Base-by-base conservation (phyloP, 495 filamentous ascomycete genomes). In the Penicillium macrosclerotiorum region DNA sequence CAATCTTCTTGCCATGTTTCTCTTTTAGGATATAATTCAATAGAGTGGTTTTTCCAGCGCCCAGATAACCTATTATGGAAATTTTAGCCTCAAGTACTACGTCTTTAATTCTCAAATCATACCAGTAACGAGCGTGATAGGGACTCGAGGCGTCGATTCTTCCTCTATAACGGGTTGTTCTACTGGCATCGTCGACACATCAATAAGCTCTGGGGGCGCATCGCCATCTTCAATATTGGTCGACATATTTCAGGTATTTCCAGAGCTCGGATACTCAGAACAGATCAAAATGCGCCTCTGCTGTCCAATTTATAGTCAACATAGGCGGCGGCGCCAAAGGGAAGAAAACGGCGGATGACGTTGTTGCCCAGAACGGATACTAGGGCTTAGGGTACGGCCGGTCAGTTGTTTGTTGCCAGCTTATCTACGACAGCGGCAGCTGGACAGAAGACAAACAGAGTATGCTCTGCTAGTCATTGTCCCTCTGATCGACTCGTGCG, bases 81-180 rank as follows among this genome's bases (percentile, higher is more conserved):
- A 6, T 23, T 13, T 27, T 55, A 27, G 19, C 6, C 8, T 2
- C n/a, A 16, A 13, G 5, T 2, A 22, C 16, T 12, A 0, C 6
- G 26, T 3, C n/a, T 5, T 22, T 7, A 4, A 1, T 11, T 16
- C 1, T 4, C 6, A 2, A 8, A 12, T 53, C 69, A 51, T 73
- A 85, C 89, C 89, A 20, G 93, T 98, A 17, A 98, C 85, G 39
- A 98, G 89, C 2, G 94, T 96, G 47, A 98, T 93, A 26, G 93
- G 93, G 11, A 95, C 91, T 64, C 91, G 59, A 51, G 76, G 26
- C 51, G 67, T 54, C 27, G 51, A 49, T 27, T 59, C 47, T 19
- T 62, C 51, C 25, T 64, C 54, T 39, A 51, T 43, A 34, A 37
- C 20, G 22, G 19, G 45, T 34, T 51, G 49, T 17, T 63, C 60